Evolutionary conservation across 257 asterid genomes (phyloP).

Genomic region (Capsicum chinense): DNA sequence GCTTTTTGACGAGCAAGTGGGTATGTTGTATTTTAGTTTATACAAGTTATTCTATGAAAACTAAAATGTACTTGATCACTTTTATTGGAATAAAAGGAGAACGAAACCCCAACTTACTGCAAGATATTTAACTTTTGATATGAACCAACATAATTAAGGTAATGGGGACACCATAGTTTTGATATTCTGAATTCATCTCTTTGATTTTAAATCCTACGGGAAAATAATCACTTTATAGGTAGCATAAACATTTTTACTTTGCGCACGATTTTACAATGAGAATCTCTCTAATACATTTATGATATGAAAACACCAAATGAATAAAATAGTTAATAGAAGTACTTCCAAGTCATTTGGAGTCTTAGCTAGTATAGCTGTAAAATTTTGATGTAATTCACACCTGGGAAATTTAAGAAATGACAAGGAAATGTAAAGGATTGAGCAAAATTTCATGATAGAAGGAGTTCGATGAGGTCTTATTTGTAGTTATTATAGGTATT

Average conservation of each 20-base stretch:
- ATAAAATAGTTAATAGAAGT: background rate
- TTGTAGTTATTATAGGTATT: background rate
- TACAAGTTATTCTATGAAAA: slow-evolving; percentile 10
- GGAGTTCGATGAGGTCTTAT: background rate
- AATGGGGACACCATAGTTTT: background rate
- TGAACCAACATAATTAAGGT: background rate
- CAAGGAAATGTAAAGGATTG: slow-evolving; percentile 9
- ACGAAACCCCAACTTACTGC: background rate
- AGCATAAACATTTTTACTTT: background rate
- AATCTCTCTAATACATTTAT: background rate
- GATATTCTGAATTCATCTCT: background rate
- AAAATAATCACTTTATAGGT: background rate
- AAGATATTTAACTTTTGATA: background rate
- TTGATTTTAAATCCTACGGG: slow-evolving; percentile 2
- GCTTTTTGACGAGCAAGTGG: slow-evolving; percentile 99
- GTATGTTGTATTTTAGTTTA: slow-evolving; percentile 43
- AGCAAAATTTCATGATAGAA: background rate
- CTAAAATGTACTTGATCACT: background rate
- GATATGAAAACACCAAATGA: background rate
- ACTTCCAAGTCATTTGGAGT: slow-evolving; percentile 2
- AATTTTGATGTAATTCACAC: background rate
- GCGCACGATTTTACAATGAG: background rate
- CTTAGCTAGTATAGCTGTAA: background rate
- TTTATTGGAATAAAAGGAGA: background rate
- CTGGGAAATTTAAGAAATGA: slow-evolving; percentile 2